Conservation (phyloP, 208 protist species). For the Trypanosoma conorhini region DNA sequence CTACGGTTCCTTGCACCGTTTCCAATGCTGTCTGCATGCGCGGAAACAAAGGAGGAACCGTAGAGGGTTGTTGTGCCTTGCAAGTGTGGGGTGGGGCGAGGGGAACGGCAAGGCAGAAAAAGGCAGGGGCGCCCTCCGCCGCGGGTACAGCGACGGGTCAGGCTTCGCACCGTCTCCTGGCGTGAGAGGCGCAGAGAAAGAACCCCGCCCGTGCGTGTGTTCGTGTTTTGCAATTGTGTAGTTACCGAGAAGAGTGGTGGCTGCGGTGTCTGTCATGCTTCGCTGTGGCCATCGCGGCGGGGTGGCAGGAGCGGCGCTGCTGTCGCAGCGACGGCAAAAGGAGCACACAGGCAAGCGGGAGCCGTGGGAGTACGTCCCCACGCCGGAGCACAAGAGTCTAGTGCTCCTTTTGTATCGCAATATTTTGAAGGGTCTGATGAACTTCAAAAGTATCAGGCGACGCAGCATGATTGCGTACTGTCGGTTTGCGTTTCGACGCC, state of each 20-base stretch:
- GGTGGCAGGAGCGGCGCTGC: not conserved
- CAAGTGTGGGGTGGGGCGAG: too few relatives aligned
- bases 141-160: too few relatives aligned
- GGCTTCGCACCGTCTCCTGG: too few relatives aligned
- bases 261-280: slow-evolving; percentile 8
- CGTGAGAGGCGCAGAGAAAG: too few relatives aligned
- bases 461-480: slow-evolving; percentile 87
- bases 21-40: too few relatives aligned
- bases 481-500: slow-evolving; percentile 72
- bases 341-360: slow-evolving; percentile 28
- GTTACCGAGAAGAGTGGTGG: too few relatives aligned
- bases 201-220: not conserved
- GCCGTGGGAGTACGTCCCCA: slow-evolving; percentile 70
- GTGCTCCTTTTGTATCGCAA: slow-evolving; percentile 84
- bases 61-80: too few relatives aligned
- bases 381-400: slow-evolving; percentile 71
- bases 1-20: too few relatives aligned
- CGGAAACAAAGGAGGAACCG: too few relatives aligned
- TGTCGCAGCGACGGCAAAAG: slow-evolving; percentile 1
- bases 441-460: slow-evolving; percentile 76
- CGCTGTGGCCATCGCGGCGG: slow-evolving; percentile 1
- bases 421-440: slow-evolving; percentile 75
- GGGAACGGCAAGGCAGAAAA: too few relatives aligned
- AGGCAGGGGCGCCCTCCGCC: too few relatives aligned
- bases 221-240: too few relatives aligned